Base-by-base conservation (phyloP, 345 rosid species). In the Turnera subulata region DNA sequence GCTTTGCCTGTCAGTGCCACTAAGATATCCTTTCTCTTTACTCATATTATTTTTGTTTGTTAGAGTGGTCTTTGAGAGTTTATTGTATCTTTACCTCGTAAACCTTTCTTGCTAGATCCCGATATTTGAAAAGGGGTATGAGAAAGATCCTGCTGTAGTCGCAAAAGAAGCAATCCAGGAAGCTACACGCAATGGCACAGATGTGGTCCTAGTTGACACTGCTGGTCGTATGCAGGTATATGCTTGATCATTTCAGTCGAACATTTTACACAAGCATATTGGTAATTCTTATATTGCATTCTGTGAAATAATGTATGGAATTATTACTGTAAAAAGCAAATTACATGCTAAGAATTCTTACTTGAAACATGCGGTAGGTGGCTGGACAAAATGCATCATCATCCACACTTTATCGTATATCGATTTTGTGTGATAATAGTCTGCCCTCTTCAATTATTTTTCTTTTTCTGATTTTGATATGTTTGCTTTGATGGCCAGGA, bases 131-230 rank as follows among this genome's bases (percentile, higher is more conserved):
- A 94, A 94, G 78, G 99, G 99, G 13, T 94, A 90, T 39, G 97
- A 88, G 65, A 94, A 90, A 78, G 96, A 94, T 82, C 97, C 99
- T 58, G 97, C 99, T 17, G 67, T 81, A 58, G 99, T 93, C 33
- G 99, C 99, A 6, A 89, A 93, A 78, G 99, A 93, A 78, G 97
- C 99, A 52, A 93, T 93, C 49, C 89, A 89, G 64, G 96, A 87
- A 77, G 97, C 96, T 26, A 67, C 85, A 24, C 85, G 80, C 45
- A 82, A 80, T 68, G 96, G 92, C 43, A 81, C 96, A 19, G 99
- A 93, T 71, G 99, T 89, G 54, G 96, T 93, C 68, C 96, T 93
- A 67, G 99, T 90, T 56, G 99, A 94, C 72, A 94, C 99, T 14
- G 99, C 99, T 59, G 99, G 99, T 59, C 80, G 99, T 54, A 93